A percentile compares a stretch with the other conserved stretches of the same genome.
phyloP scores from a whole-genome alignment of 768 basidiomycete genomes.

The Grammothele lineata region DNA sequence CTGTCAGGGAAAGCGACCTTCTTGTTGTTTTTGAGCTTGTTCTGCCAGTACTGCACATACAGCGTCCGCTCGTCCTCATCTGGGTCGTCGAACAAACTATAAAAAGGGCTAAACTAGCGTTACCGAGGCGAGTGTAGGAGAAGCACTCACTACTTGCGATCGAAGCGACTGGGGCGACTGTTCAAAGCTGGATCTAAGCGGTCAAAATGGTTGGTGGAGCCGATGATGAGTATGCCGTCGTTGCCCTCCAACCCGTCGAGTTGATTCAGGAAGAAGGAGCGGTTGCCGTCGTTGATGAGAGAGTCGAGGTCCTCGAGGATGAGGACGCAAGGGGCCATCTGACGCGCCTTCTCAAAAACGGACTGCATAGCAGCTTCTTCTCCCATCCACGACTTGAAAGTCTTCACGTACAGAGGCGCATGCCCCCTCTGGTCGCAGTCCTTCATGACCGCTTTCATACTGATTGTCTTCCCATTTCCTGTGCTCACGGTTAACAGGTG shows the following conservation, averaged over 20 bases:
- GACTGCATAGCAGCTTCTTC: slow-evolving; percentile 64
- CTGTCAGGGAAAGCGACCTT: slow-evolving; percentile 63
- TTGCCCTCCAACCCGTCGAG: slow-evolving; percentile 78
- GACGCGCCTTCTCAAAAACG: slow-evolving; percentile 72
- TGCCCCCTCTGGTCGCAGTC: slow-evolving; percentile 58
- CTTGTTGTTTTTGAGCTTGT: slow-evolving; percentile 62
- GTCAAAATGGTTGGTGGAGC: slow-evolving; percentile 83
- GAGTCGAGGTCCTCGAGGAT: slow-evolving; percentile 71
- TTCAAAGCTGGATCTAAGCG: slow-evolving; percentile 73
- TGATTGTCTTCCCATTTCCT: slow-evolving; percentile 87
- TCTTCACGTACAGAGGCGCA: slow-evolving; percentile 76
- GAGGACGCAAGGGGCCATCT: slow-evolving; percentile 61
- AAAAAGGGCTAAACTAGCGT: not conserved
- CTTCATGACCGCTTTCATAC: slow-evolving; percentile 79
- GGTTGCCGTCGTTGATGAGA: slow-evolving; percentile 70
- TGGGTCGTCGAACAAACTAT: slow-evolving; percentile 73
- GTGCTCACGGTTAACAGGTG: not conserved
- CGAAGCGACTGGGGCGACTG: slow-evolving; percentile 77
- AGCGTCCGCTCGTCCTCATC: slow-evolving; percentile 55
- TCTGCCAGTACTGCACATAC: slow-evolving; percentile 79
- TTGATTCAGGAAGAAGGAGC: slow-evolving; percentile 88
- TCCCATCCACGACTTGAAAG: slow-evolving; percentile 62
- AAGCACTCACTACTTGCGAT: slow-evolving; percentile 72
- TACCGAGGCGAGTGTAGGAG: too few relatives aligned
- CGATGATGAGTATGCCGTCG: slow-evolving; percentile 74